These are phyloP conservation scores for Kwoniella sp. DNA, from an alignment of 768 basidiomycete genomes.

Conservation along the genomic window DNA sequence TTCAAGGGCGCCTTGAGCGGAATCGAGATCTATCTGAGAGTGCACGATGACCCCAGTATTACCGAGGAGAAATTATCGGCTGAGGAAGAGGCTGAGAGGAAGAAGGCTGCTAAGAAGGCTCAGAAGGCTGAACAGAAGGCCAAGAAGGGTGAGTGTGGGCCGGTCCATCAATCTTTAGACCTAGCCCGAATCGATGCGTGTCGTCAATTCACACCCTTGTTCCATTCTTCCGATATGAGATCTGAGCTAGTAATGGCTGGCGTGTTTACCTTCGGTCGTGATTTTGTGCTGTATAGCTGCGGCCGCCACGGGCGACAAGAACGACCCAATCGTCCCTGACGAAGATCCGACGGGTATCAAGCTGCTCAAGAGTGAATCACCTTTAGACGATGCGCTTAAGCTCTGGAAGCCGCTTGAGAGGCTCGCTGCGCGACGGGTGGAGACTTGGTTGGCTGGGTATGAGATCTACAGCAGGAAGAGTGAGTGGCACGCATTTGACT, in stretches of 20 bases:
- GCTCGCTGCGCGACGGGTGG: constrained; percentile 62
- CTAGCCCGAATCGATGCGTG: neutral
- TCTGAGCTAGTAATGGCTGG: no score
- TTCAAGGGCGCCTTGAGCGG: constrained; percentile 71
- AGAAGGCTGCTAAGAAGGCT: constrained; percentile 54
- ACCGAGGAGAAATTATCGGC: constrained; percentile 48
- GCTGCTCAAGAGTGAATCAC: constrained; percentile 65
- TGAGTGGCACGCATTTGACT: constrained; percentile 56
- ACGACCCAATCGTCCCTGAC: constrained; percentile 58
- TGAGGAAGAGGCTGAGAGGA: constrained; percentile 55
- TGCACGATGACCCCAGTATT: constrained; percentile 48
- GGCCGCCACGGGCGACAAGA: constrained; percentile 37
- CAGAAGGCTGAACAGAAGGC: constrained; percentile 54
- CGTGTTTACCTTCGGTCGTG: no score
- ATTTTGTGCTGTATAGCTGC: constrained; percentile 18
- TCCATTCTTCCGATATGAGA: no score
- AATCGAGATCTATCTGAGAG: constrained; percentile 62
- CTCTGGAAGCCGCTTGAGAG: constrained; percentile 67
- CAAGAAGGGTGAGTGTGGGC: constrained; percentile 37
- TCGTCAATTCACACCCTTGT: no score
- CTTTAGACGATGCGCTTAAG: constrained; percentile 74
- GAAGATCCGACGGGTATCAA: constrained; percentile 83
- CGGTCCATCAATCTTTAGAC: neutral
- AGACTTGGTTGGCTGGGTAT: constrained; percentile 73
- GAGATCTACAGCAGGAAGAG: constrained; percentile 81